Conservation (phyloP, 139 green algal genomes). For the Trebouxia sp. region DNA sequence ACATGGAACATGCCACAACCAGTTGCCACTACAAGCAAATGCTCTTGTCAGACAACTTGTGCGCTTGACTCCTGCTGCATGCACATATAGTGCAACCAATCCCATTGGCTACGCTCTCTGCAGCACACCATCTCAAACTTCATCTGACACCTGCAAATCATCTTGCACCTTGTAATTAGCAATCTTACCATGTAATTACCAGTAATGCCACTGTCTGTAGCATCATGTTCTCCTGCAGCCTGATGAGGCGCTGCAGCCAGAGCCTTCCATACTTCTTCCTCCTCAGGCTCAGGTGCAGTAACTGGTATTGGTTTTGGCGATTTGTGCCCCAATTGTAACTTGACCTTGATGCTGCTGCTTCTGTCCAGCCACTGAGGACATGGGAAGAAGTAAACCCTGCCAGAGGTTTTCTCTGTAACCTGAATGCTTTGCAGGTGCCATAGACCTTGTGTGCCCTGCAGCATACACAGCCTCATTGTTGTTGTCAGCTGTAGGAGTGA, state of each 20-base stretch:
- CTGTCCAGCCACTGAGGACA: constrained; percentile 2
- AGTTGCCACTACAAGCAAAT: too few relatives aligned
- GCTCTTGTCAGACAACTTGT: too few relatives aligned
- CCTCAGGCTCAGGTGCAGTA: neutral
- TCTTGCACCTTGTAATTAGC: neutral
- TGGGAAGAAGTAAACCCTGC: constrained; percentile 8
- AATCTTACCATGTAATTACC: neutral
- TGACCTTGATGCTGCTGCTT: neutral
- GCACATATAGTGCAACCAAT: too few relatives aligned
- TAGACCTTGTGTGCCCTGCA: neutral
- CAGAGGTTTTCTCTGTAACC: neutral
- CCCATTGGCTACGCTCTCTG: too few relatives aligned
- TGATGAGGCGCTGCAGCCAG: neutral
- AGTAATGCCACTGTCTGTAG: neutral
- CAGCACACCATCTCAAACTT: too few relatives aligned
- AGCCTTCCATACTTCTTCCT: neutral
- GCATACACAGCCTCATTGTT: neutral
- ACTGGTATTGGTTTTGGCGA: neutral
- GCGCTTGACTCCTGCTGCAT: too few relatives aligned
- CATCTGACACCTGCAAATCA: too few relatives aligned
- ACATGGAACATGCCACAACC: too few relatives aligned
- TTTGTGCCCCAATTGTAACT: neutral
- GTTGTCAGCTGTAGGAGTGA: neutral
- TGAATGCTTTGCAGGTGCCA: constrained; percentile 25
- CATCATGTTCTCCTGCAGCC: neutral